A percentile compares a stretch with the other conserved stretches of the same genome.
Evolutionary conservation across 164 flowering plant genomes (phyloP).

Genomic region (Chimonanthus praecox): DNA sequence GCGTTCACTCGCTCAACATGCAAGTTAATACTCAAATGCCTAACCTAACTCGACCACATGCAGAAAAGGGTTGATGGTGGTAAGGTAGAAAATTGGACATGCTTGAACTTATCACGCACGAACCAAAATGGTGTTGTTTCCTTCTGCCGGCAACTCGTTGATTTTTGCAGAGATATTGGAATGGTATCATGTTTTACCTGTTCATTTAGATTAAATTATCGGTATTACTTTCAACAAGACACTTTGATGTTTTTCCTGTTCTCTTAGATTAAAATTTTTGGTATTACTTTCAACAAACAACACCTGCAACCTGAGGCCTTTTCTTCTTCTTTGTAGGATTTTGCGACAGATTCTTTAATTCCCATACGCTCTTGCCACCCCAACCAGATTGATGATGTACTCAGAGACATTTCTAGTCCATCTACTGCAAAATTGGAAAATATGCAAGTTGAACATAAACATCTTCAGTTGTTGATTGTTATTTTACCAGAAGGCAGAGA

Average conservation of each 20-base stretch:
- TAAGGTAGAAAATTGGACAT: conserved; percentile 74
- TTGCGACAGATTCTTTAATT: too few relatives aligned
- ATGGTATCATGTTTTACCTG: conserved; percentile 45
- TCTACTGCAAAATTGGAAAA: conserved; percentile 60
- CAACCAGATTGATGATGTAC: conserved; percentile 74
- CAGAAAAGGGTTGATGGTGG: conserved; percentile 55
- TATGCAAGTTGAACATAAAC: conserved; percentile 46
- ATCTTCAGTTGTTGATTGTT: conserved; percentile 68
- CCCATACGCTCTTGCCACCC: too few relatives aligned
- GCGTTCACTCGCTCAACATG: too few relatives aligned
- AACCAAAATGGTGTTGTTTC: conserved; percentile 75
- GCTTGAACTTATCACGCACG: conserved; percentile 70
- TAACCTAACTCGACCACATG: background rate
- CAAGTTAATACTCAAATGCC: too few relatives aligned
- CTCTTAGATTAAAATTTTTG: too few relatives aligned
- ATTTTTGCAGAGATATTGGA: conserved; percentile 76
- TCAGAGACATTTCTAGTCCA: conserved; percentile 52
- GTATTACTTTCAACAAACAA: too few relatives aligned
- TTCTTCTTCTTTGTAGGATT: too few relatives aligned
- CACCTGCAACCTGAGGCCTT: too few relatives aligned
- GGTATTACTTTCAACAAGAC: background rate
- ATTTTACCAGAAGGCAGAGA: conserved; percentile 82
- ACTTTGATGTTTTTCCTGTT: too few relatives aligned
- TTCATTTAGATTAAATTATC: background rate
- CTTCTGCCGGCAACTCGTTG: conserved; percentile 80